phyloP scores from a whole-genome alignment of 176 grass and related monocot species.

The Avena sativa region DNA sequence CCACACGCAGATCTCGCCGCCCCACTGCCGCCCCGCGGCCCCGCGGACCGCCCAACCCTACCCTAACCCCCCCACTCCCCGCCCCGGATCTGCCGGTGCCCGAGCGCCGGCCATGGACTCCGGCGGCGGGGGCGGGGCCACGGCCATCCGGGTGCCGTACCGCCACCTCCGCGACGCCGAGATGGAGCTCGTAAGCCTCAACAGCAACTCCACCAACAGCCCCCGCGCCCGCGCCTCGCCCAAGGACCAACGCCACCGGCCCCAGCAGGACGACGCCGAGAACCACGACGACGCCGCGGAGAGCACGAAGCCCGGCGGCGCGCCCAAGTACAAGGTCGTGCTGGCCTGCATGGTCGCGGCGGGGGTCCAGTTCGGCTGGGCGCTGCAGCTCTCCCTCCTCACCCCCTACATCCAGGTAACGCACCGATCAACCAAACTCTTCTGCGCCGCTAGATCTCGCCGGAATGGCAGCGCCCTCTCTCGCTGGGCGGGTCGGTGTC shows the following conservation, averaged over 20 bases:
- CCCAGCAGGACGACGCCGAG: background rate
- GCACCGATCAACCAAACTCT: no score
- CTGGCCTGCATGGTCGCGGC: conserved; percentile 92
- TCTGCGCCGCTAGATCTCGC: background rate
- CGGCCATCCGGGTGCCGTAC: conserved; percentile 73
- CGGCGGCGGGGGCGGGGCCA: conserved; percentile 47
- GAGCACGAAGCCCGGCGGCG: background rate
- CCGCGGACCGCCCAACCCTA: background rate
- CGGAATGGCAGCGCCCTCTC: background rate
- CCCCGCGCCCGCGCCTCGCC: background rate
- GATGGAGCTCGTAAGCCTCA: conserved; percentile 74
- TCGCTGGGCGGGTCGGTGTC: background rate
- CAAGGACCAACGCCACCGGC: background rate
- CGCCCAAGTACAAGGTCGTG: conserved; percentile 57
- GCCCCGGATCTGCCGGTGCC: conserved; percentile 47
- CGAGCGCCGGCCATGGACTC: conserved; percentile 48
- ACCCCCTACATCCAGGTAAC: conserved; percentile 95
- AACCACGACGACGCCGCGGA: background rate
- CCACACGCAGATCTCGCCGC: conserved; percentile 30
- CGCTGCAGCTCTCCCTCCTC: conserved; percentile 93
- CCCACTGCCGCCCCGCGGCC: background rate
- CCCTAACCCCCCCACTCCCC: background rate
- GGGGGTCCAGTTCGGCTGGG: conserved; percentile 99
- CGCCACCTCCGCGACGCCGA: conserved; percentile 76
- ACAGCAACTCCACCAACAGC: background rate